These are phyloP conservation scores for Curvularia spicifera DNA, from an alignment of 2,329 filamentous ascomycete genomes.

Conservation along the genomic window DNA sequence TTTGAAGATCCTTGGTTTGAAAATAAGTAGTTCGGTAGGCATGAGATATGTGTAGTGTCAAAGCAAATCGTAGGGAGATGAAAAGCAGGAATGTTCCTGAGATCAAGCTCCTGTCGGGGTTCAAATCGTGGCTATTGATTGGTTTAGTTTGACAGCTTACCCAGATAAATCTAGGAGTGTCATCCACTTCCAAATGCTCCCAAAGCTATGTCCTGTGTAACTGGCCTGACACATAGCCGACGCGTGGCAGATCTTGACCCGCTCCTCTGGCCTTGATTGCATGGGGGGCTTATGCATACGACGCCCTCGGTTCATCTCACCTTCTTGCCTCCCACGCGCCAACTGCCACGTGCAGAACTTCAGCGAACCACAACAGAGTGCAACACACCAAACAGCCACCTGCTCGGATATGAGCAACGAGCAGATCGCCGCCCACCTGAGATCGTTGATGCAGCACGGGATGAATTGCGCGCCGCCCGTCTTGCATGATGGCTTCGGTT, in stretches of 20 bases:
- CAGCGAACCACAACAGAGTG: conserved; percentile 23
- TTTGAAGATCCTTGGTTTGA: no score
- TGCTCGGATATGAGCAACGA: background rate
- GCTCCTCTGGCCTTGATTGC: conserved; percentile 4
- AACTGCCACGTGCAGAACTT: conserved; percentile 21
- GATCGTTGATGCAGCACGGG: conserved; percentile 11
- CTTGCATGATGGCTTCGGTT: background rate
- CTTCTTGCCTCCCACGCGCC: conserved; percentile 14
- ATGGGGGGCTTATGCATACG: conserved; percentile 17
- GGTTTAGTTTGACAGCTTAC: no score
- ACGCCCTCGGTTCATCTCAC: conserved; percentile 14
- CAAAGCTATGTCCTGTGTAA: no score
- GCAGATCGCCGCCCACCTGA: background rate
- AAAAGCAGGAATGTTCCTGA: no score
- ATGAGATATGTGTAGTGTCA: no score
- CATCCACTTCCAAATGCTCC: no score
- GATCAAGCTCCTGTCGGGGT: background rate
- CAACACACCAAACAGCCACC: conserved; percentile 22
- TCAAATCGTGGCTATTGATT: background rate
- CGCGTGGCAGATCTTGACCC: no score
- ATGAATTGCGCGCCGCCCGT: conserved; percentile 11
- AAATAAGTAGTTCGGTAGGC: no score
- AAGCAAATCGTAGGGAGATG: no score
- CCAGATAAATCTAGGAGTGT: no score
- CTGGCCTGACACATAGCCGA: no score